Base-by-base conservation (phyloP, 164 flowering plant species). In the Vitis rupestris region DNA sequence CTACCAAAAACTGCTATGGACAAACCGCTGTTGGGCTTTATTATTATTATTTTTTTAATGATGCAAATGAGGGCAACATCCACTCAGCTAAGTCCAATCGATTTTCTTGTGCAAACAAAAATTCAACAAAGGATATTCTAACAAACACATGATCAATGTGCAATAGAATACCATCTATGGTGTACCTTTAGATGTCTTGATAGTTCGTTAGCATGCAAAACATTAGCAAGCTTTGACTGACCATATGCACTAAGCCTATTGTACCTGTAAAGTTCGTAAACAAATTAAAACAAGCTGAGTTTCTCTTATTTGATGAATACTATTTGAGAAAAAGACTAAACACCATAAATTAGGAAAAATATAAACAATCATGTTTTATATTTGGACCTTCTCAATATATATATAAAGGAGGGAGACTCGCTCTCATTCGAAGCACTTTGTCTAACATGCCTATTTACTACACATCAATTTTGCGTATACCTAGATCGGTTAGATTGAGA, bases 201-300 rank as follows among this genome's bases (percentile, higher is more conserved):
- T 47, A 88, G 85, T 68, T 88, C 91, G 63, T 84, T 84, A 23
- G 94, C 82, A 77, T 87, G 90, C 68, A 90, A 74, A 52, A 90
- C 54, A 66, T 86, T 88, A 49, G 94, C 90, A 68, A 90, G 88
- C 79, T 90, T 90, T 48, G 95, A 88, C 56, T 85, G 88, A 23
- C 84, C 87, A 72, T 90, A 90, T 6, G 90, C 90, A 67, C 27
- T 64, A 17, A 66, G 64, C 17, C 79, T 68, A 50, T 63, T 71
- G 68, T 88, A 90, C 66, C 95, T 88, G 81, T 53, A 48, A 1
- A 70, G 50, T 4, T 50, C 10, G 50, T 15, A 13, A 50, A 47
- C 19, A 66, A 67, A 11, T 16, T 13, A 14, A 59, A 63, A 1
- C 23, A 3, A 57, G 49, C 10, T n/a, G 16, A 58, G 30, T 19